Base-by-base conservation (phyloP, 768 basidiomycete species). In the Termitomyces sp. region DNA sequence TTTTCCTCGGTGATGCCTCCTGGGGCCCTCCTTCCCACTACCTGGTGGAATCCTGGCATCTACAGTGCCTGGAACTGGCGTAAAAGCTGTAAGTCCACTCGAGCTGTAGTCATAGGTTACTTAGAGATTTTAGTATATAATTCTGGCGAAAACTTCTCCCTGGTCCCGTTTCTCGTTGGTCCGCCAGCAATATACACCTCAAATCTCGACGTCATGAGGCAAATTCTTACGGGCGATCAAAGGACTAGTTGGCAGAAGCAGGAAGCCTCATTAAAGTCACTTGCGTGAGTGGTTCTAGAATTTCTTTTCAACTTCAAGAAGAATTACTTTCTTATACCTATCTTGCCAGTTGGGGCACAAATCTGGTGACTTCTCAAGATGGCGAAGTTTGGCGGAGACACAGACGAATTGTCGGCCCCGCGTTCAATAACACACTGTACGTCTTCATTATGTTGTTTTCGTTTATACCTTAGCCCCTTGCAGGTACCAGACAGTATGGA, bases 151-250 rank as follows among this genome's bases (percentile, higher is more conserved):
- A 76, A 60, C 24, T 63, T 79, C n/a, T 75, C 77, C 2, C 56
- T 79, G 6, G 70, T 78, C 0, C 71, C 78, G 0, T 75, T 74
- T 50, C 20, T 81, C 0, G 36, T 62, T 0, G 79, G 79, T 0
- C 54, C 51, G 1, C 67, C 77, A 1, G 62, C 64, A 1, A 62
- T 81, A 20, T 78, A 74, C 59, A 78, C 78, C 0, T 71, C 76
- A 18, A 81, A 79, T 60, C 57, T 82, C n/a, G 78, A 81, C 27
- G 74, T 81, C 5, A 73, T 71, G 24, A 72, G 76, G 7, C 81
- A 81, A 65, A 67, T 80, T 16, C 65, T 68, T 2, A 63, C 64
- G 2, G 79, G 78, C 1, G 72, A 71, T 2, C 68, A 70, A 18
- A 76, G 71, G 40, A 68, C 71, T 0, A 70, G 62, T 44, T 80